phyloP scores from a whole-genome alignment of 306 rosid genomes.

The Echinosophora koreensis region DNA sequence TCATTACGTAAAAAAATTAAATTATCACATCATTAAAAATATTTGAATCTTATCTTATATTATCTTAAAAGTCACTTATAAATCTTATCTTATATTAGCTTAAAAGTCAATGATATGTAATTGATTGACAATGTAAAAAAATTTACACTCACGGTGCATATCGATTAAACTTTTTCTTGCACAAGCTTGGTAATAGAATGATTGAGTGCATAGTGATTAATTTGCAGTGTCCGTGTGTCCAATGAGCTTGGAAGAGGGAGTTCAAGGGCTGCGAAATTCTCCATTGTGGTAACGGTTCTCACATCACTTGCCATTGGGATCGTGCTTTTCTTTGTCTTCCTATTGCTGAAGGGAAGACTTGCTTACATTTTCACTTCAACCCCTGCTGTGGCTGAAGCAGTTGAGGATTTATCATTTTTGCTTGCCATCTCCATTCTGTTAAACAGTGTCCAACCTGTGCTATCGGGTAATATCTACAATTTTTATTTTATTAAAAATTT shows the following conservation, averaged over 20 bases:
- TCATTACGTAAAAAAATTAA: too few relatives aligned
- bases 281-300: constrained; percentile 37
- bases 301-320: constrained; percentile 51
- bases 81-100: too few relatives aligned
- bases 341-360: constrained; percentile 43
- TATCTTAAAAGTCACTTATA: too few relatives aligned
- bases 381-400: constrained; percentile 48
- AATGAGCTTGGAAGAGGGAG: constrained; percentile 64
- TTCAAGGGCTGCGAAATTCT: constrained; percentile 54
- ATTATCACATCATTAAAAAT: too few relatives aligned
- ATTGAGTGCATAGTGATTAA: neutral
- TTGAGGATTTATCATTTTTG: constrained; percentile 51
- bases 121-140: too few relatives aligned
- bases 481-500: neutral
- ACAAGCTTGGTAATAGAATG: neutral
- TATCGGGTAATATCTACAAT: constrained; percentile 51
- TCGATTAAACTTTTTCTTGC: neutral
- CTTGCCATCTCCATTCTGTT: constrained; percentile 55
- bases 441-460: constrained; percentile 62
- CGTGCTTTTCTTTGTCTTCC: constrained; percentile 45
- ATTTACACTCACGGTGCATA: too few relatives aligned
- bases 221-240: constrained; percentile 55
- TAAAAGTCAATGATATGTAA: too few relatives aligned
- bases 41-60: too few relatives aligned
- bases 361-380: constrained; percentile 52